Base-by-base conservation (phyloP, 225 moss, liverwort and hornwort genomes). In the Asterella californica region DNA sequence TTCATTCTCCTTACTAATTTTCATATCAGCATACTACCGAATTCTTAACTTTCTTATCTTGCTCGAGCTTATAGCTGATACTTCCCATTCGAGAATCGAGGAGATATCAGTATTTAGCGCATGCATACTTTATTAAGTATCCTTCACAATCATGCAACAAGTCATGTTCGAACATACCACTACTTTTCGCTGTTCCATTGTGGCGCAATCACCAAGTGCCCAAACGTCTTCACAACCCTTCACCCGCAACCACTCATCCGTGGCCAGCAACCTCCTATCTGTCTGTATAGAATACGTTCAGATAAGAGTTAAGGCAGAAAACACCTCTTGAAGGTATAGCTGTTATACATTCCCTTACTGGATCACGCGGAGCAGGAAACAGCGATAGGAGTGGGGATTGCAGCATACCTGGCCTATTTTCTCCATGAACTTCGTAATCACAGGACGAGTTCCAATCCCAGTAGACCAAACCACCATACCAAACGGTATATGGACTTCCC, bases 391-490 rank as follows among this genome's bases (percentile, higher is more conserved):
- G n/a, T n/a, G n/a, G n/a, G n/a, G n/a, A n/a, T n/a, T 67, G 19
- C 8, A 1, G 61, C 53, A 55, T 84, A 84, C 88, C 86, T 89
- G 88, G 72, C 88, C 86, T 65, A 89, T 74, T 53, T 86, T 82
- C 47, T 84, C 60, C 88, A 86, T 89, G n/a, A 82, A 86, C 17
- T 36, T 67, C 38, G 81, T 71, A 9, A 86, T 62, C 4, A 84
- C 78, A 24, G 88, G 88, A 53, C 86, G 88, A 62, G 88, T 89
- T 27, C 86, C 86, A 64, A 89, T 79, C 83, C 99, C 99, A 79
- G 99, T 99, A 32, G 99, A 99, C 99, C 99, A 99, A 36, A 99
- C 91, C 83, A 90, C 91, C 92, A 99, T 90, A 83, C 99, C 95
- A 80, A 95, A 99, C n/a, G 99, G 99, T 54, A 94, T 83, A 63